Evolutionary conservation across 148 eudicot genomes (phyloP).

Genomic region (Arbutus unedo): DNA sequence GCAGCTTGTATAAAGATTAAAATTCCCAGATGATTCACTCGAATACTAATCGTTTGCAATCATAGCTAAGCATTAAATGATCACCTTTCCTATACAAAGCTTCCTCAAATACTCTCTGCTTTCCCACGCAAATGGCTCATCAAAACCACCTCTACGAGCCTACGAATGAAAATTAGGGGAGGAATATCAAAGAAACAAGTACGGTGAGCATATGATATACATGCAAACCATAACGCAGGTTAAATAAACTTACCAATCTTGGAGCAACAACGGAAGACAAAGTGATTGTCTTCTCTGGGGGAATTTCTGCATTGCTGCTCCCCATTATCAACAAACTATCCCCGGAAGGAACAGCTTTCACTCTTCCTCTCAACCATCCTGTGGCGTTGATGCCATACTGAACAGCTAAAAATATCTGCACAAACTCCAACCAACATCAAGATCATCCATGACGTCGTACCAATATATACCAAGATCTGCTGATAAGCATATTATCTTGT

Average conservation of each 20-base stretch:
- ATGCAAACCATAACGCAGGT: constrained; percentile 6
- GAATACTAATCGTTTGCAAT: not conserved
- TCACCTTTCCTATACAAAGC: constrained; percentile 93
- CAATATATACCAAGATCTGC: too few relatives aligned
- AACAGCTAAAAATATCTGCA: constrained; percentile 44
- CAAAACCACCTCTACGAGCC: constrained; percentile 84
- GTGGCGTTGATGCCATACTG: constrained; percentile 56
- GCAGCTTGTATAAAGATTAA: not conserved
- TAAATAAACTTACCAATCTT: constrained; percentile 52
- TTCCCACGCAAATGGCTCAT: constrained; percentile 97
- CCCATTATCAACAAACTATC: constrained; percentile 85
- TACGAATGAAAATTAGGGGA: constrained; percentile 17
- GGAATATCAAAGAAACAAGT: not conserved
- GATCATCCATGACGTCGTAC: too few relatives aligned
- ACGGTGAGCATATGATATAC: not conserved
- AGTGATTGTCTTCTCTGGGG: constrained; percentile 81
- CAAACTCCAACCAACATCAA: not conserved
- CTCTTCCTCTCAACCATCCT: constrained; percentile 82
- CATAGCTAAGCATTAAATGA: not conserved
- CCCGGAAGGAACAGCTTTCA: constrained; percentile 94
- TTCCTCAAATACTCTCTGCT: constrained; percentile 91
- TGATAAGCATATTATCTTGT: not conserved
- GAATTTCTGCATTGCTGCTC: constrained; percentile 55
- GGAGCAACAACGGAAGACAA: constrained; percentile 80
- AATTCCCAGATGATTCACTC: not conserved